These are phyloP conservation scores for Candida suzukii DNA, from an alignment of 805 yeast species.

Conservation along the genomic window DNA sequence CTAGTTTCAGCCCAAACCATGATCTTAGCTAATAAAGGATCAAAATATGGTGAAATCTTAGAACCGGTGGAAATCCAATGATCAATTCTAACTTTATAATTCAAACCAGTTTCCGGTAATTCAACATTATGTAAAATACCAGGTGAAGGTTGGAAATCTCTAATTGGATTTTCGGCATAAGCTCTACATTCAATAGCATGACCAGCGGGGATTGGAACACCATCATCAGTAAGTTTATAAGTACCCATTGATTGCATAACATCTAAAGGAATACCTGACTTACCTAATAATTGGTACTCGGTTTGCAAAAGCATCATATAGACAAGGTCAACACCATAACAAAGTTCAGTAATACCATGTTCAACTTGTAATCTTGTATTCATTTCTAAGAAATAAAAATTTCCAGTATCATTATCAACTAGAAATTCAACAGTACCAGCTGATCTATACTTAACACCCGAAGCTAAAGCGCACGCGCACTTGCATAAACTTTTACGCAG, in stretches of 20 bases:
- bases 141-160: conserved; percentile 92
- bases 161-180: conserved; percentile 95
- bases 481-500: conserved; percentile 57
- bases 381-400: conserved; percentile 91
- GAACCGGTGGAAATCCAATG: conserved; percentile 93
- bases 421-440: conserved; percentile 98
- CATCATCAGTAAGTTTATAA: conserved; percentile 15
- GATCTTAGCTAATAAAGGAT: conserved; percentile 93
- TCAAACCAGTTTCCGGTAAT: conserved; percentile 54
- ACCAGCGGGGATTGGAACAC: conserved; percentile 35
- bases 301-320: conserved; percentile 96
- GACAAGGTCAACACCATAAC: conserved; percentile 88
- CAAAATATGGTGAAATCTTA: conserved; percentile 83
- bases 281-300: conserved; percentile 21
- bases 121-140: conserved; percentile 82
- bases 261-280: conserved; percentile 72
- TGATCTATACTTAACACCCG: conserved; percentile 82
- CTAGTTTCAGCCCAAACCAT: conserved; percentile 91
- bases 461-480: conserved; percentile 53
- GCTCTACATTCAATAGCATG: conserved; percentile 95
- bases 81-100: conserved; percentile 78
- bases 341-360: conserved; percentile 95
- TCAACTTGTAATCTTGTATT: conserved; percentile 96
- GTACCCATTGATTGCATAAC: conserved; percentile 52
- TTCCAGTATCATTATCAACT: conserved; percentile 79